These are phyloP conservation scores for Platanthera zijinensis DNA, from an alignment of 106 monocot species.

Conservation along the genomic window DNA sequence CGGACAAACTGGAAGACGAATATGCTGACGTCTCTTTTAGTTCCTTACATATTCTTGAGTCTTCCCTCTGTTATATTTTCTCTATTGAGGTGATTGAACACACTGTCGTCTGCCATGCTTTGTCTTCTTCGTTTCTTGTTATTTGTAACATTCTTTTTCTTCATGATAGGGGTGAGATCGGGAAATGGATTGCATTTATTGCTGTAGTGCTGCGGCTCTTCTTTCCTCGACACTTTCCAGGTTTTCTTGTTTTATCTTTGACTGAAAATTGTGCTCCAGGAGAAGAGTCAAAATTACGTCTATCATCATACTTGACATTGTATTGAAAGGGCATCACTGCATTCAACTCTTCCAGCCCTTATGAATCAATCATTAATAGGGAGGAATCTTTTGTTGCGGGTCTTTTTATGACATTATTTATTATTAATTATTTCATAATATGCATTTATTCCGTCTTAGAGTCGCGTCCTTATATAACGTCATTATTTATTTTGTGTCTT, in stretches of 20 bases:
- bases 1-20: conserved; percentile 95
- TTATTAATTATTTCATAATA: too few species aligned
- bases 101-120: neutral
- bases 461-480: too few species aligned
- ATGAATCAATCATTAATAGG: too few species aligned
- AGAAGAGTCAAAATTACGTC: neutral
- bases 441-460: too few species aligned
- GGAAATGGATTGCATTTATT: conserved; percentile 85
- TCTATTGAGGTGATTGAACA: conserved; percentile 47
- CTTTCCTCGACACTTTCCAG: conserved; percentile 75
- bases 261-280: neutral
- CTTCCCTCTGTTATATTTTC: conserved; percentile 56
- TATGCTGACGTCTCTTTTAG: conserved; percentile 75
- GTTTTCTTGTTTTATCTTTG: conserved; percentile 14
- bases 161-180: conserved; percentile 65
- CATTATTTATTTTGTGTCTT: too few species aligned
- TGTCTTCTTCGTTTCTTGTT: neutral
- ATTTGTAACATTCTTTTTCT: neutral
- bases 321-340: too few species aligned
- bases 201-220: conserved; percentile 73
- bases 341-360: too few species aligned
- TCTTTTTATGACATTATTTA: too few species aligned
- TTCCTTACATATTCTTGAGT: conserved; percentile 91
- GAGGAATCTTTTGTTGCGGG: too few species aligned
- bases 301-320: neutral